Percentiles rank a stretch among this genome's conserved stretches.
phyloP scores from a whole-genome alignment of 305 asterid species.

The Withania somnifera region DNA sequence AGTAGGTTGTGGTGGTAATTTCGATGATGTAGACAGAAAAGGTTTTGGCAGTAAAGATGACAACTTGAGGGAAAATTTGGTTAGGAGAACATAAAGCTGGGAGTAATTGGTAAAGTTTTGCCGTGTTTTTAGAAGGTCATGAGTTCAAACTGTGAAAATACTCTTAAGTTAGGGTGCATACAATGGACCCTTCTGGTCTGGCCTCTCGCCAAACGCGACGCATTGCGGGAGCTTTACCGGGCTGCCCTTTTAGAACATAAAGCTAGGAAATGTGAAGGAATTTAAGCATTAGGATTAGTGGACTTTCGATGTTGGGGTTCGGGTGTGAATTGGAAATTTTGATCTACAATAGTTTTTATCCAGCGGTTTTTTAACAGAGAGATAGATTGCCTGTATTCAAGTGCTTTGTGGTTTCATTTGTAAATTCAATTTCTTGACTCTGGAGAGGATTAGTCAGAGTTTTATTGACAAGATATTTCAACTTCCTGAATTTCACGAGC shows the following conservation, averaged over 20 bases:
- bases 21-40: background rate
- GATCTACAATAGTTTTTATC: background rate
- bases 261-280: background rate
- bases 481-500: background rate
- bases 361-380: background rate
- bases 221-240: too few species aligned
- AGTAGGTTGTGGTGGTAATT: background rate
- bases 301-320: background rate
- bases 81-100: background rate
- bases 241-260: too few species aligned
- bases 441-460: background rate
- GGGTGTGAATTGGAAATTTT: background rate
- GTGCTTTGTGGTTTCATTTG: background rate
- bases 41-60: background rate
- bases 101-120: too few species aligned
- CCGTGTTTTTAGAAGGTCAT: too few species aligned
- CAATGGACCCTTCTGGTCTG: too few species aligned
- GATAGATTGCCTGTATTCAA: background rate
- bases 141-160: too few species aligned
- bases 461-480: background rate
- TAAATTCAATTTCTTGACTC: background rate
- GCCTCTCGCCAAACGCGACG: too few species aligned
- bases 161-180: too few species aligned
- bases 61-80: background rate
- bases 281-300: background rate